Evolutionary conservation across 2,329 filamentous ascomycete species (phyloP), one percentile per base, ranked within the genome.

Genomic region (Venturiaceae sp.): DNA sequence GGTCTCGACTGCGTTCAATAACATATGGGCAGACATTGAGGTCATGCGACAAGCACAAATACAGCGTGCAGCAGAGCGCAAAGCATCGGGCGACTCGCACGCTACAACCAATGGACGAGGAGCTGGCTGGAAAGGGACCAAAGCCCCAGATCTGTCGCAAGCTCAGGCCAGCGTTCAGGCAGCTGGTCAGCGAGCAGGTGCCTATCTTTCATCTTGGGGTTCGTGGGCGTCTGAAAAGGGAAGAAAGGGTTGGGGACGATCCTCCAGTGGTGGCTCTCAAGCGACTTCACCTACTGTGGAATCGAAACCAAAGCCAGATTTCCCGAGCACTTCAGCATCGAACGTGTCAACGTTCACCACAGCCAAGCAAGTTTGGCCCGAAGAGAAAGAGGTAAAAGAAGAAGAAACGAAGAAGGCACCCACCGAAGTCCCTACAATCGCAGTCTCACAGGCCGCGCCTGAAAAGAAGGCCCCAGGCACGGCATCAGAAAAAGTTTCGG

Each of bases 11-110:
- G 86, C 94, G 37, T 90, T 96, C 71, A 95, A 88, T 70, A 91
- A 84, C 66, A 78, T 97, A 30, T 97, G 95, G 78, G 83, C 90
- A 0, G 92, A 97, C 65, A 88, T 97, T 73, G 92, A 97, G 71
- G 76, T 83, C 2, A 82, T 90, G 73, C 80, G 89, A 14, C 89
- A 92, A 72, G 81, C 83, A 16, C 88, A 92, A 69, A 78, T 83
- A 59, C 84, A 82, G 65, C 77, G 79, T 55, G 75, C 79, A 5
- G 83, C 87, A 60, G 80, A 87, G 66, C 71, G 75, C 53, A 74
- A 75, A 63, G 72, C 68, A 68, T 71, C 72, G 16, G 64, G 65
- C 19, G 64, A 66, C 7, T 61, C 67, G 6, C 57, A 58, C 14
- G 52, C 61, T 26, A 21, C 36, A 34, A 33, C 30, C n/a, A 21